A percentile compares a stretch with the other conserved stretches of the same genome.
These are phyloP conservation scores for Glaciozyma antarctica DNA, from an alignment of 768 basidiomycete species.

Conservation along the genomic window DNA sequence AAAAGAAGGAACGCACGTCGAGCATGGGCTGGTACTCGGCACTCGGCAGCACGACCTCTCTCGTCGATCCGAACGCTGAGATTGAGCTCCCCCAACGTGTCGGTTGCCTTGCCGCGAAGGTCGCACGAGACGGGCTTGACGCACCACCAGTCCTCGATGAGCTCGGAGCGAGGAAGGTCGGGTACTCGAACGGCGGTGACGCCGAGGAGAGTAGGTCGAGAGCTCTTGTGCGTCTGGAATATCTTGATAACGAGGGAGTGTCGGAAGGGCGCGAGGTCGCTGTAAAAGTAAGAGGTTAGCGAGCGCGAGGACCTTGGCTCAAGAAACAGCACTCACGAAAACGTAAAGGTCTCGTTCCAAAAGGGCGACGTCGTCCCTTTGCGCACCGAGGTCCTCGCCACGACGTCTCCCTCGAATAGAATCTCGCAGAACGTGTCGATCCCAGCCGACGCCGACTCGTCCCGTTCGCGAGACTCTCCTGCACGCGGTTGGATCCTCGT, in stretches of 20 bases:
- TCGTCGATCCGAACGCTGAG: slow-evolving; percentile 67
- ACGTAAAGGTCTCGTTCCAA: slow-evolving; percentile 72
- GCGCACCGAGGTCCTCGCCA: slow-evolving; percentile 64
- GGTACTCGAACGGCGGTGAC: slow-evolving; percentile 54
- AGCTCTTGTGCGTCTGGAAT: slow-evolving; percentile 35
- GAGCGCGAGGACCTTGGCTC: too few species aligned
- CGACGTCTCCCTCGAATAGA: slow-evolving; percentile 52
- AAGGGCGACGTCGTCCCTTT: slow-evolving; percentile 54
- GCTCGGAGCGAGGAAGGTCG: slow-evolving; percentile 64
- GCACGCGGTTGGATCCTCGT: not conserved
- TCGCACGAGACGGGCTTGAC: slow-evolving; percentile 26
- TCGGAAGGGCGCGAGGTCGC: slow-evolving; percentile 64
- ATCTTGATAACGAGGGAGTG: slow-evolving; percentile 58
- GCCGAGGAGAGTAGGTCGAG: slow-evolving; percentile 43
- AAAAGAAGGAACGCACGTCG: slow-evolving; percentile 43
- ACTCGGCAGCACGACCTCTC: slow-evolving; percentile 71
- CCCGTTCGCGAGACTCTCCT: not conserved
- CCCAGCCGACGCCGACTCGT: slow-evolving; percentile 1
- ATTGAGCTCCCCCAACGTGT: slow-evolving; percentile 58
- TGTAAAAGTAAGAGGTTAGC: not conserved
- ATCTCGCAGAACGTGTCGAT: slow-evolving; percentile 69
- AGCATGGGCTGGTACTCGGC: slow-evolving; percentile 55
- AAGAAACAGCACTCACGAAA: slow-evolving; percentile 38
- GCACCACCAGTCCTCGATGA: slow-evolving; percentile 77
- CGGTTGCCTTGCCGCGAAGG: slow-evolving; percentile 9